Evolutionary conservation across 352 stramenopile genomes (phyloP), one percentile per base, ranked within the genome.

Genomic region (Sclerospora graminicola): DNA sequence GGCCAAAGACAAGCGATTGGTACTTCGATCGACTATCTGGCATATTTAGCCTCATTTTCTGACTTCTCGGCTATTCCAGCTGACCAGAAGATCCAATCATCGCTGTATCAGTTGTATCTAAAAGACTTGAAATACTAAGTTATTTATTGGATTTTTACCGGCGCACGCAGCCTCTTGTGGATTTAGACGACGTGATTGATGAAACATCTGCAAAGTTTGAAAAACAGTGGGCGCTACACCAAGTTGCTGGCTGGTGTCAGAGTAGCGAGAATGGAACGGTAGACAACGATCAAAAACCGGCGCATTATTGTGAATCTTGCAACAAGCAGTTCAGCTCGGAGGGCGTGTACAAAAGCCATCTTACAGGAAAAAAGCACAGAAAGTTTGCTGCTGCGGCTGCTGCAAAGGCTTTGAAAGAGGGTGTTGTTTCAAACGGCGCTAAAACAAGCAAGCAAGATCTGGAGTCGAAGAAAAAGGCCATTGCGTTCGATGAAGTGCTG

Each of bases 91-190:
- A 65, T 50, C 14, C 62, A 55, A 8, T 82, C 82, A 13, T 30
- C 21, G 18, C 63, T 57, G 42, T 87, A 81, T 47, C 60, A 89
- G 44, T 40, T 56, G 45, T 92, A 93, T 48, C 39, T 95, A 29
- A 52, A 57, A 8, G 74, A 85, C 19, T 64, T 94, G 35, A 84
- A 86, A 49, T 46, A 48, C 41, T n/a, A n/a, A n/a, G n/a, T n/a
- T 94, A 94, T 61, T 63, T 94, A 54, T 65, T 85, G 40, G 71
- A 72, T 35, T 95, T 95, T 43, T 92, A 95, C 57, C 70, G 73
- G 19, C 81, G 82, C 45, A 89, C 83, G 28, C 83, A 95, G 55
- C 80, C 83, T 46, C 78, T 95, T 11, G 79, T 92, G 51, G 80
- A 91, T 34, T 48, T 94, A 5, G 81, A 92, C 41, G 82, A 93